Evolutionary conservation across 2,329 filamentous ascomycete genomes (phyloP), one percentile per base, ranked within the genome.

Genomic region (Nigrospora oryzae): DNA sequence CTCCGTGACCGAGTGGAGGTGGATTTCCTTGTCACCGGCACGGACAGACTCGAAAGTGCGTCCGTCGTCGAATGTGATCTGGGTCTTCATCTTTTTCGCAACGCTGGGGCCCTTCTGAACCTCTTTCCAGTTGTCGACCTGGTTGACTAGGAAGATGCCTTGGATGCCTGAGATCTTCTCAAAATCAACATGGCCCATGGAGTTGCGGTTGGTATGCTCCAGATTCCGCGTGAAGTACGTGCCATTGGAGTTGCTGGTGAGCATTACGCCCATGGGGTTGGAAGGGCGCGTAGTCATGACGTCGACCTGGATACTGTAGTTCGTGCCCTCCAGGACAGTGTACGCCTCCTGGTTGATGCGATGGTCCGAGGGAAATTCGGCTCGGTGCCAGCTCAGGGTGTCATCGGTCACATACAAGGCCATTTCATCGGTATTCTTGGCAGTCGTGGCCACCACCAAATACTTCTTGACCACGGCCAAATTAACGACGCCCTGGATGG

Each of bases 241-340:
- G 49, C 93, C 93, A 60, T 97, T 94, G 31, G 90, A 97, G 62
- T 98, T 98, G 61, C 91, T 97, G 6, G 89, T 95, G 58, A 96
- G 91, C 46, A 98, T 73, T 11, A 86, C 82, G 32, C 93, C 94
- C 79, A 95, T 91, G 0, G 84, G 79, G 34, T 77, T 79, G 1
- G 74, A 76, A 12, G 75, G 75, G 38, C 69, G 71, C 35, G 72
- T 72, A 11, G 84, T 88, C 76, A 91, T 83, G 51, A 97, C 90
- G 63, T 97, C 90, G 45, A 98, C 82, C 66, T 97, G 91, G 55
- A 98, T 89, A 69, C 91, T 96, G 70, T 98, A 96, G 60, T 95
- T 91, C 36, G 93, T 97, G 57, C 90, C 93, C 66, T 97, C 91
- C 36, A 98, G 75, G 40, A 98, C 78, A 0, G 93, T 98, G 64